Conservation (phyloP, 345 rosid genomes). For the Hypericum perforatum region DNA sequence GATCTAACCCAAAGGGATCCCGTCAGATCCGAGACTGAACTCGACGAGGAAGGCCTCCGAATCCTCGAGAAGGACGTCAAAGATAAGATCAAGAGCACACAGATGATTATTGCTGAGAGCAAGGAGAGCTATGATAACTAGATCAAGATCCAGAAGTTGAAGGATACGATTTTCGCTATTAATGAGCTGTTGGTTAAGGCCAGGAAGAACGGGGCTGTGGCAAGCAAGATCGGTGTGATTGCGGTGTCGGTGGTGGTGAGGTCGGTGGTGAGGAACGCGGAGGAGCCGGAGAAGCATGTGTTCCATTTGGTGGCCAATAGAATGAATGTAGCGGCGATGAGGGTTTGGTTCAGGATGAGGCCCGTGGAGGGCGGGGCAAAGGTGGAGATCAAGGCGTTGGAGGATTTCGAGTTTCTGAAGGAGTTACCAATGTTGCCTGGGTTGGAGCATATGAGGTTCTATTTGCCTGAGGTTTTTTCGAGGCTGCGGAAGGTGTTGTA, state of each 20-base stretch:
- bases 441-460: no score
- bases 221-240: not conserved
- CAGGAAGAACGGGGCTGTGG: not conserved
- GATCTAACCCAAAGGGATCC: conserved; percentile 34
- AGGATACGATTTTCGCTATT: conserved; percentile 70
- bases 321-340: not conserved
- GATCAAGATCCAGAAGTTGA: conserved; percentile 89
- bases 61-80: conserved; percentile 94
- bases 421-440: no score
- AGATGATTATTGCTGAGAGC: conserved; percentile 76
- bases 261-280: not conserved
- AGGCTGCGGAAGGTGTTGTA: no score
- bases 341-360: not conserved
- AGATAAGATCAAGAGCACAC: conserved; percentile 75
- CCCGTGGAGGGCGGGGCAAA: not conserved
- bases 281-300: no score
- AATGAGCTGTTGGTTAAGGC: not conserved
- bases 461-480: no score
- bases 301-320: no score
- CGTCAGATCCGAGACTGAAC: conserved; percentile 45
- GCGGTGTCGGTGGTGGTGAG: conserved; percentile 1
- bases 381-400: not conserved
- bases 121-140: conserved; percentile 93
- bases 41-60: conserved; percentile 60
- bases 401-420: not conserved